Evolutionary conservation across 2,329 filamentous ascomycete genomes (phyloP), one percentile per base, ranked within the genome.

Genomic region (Colletotrichum theobromicola): DNA sequence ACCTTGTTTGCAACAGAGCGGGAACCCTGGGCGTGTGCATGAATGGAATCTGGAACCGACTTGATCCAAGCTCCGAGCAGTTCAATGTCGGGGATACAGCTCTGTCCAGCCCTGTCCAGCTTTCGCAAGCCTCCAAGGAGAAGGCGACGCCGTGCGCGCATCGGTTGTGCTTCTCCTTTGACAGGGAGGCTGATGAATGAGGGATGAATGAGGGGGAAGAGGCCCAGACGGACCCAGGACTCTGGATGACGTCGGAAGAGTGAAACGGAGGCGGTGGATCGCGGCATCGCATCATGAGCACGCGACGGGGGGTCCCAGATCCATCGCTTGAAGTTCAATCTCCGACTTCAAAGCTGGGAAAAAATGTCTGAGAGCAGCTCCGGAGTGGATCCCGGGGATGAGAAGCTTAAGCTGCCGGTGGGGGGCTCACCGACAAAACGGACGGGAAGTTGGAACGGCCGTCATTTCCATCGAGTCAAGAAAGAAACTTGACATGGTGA

Each of bases 291-390:
- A 64, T 73, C 73, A 65, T 69, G 69, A 57, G 57, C 58, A 60
- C 46, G 70, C 46, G 58, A 60, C 64, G 57, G 73, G 72, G 70
- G 63, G 72, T 55, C 28, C 42, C 42, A 64, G 70, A 57, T 74
- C 73, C 73, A 69, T 75, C 70, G 70, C 64, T 74, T 75, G 70
- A 74, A 46, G 50, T 55, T 74, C 70, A 74, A 75, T 75, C 70
- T 75, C 73, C 70, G 73, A 65, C 50, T 74, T 70, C 70, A 60
- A 69, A 74, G 50, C 58, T 75, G 73, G 65, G 32, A 55, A 50
- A 53, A 42, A 65, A 35, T 69, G 42, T 64, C 65, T 60, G 64
- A 58, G 32, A 24, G 53, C 64, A 58, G 70, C 58, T 74, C 73
- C 70, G 70, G 58, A 68, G 73, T 75, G 73, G 73, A 74, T 50